Base-by-base conservation (phyloP, 371 early-diverging fungal species). In the Syncephalastrum monosporum region DNA sequence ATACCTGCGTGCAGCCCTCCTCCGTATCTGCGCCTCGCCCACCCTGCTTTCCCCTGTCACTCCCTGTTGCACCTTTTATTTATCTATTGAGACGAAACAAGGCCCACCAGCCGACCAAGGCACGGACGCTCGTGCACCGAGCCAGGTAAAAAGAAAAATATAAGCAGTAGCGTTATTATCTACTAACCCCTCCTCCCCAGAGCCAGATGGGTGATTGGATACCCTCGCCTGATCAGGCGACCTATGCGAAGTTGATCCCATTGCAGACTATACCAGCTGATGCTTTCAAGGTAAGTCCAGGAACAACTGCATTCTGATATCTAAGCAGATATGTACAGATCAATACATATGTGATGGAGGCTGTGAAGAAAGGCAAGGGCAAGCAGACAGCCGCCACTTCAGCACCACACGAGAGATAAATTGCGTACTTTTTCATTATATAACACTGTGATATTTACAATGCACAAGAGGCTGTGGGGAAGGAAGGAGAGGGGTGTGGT, bases 261-360 rank as follows among this genome's bases (percentile, higher is more conserved):
- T 47, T 84, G 21, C 78, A 81, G 55, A 68, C 76, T 4, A 61
- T 79, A 38, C 64, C 74, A 15, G 68, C 77, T 16, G 85, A 82
- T 43, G 29, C 76, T 38, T 58, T 77, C 17, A 55, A 64, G 58
- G 72, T 78, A 64, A 66, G 63, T 50, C 23, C 6, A 21, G 23
- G 44, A 46, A 46, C 15, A 33, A 7, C 42, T 61, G 49, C 42
- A 46, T 52, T 21, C 12, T 5, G 14, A 10, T 12, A 41, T 14
- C 27, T 16, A 38, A 33, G 43, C 5, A 27, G 2, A n/a, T 15
- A 8, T 21, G 5, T 56, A 38, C 55, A 64, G 57, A 48, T 66
- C 19, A 66, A 61, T 19, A 57, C 55, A 1, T 66, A 57, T 50
- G 61, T 66, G 5, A 49, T 61, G 17, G 62, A 66, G 43, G 42